Evolutionary conservation across 139 green algal genomes (phyloP).

Genomic region (Desmodesmus armatus): DNA sequence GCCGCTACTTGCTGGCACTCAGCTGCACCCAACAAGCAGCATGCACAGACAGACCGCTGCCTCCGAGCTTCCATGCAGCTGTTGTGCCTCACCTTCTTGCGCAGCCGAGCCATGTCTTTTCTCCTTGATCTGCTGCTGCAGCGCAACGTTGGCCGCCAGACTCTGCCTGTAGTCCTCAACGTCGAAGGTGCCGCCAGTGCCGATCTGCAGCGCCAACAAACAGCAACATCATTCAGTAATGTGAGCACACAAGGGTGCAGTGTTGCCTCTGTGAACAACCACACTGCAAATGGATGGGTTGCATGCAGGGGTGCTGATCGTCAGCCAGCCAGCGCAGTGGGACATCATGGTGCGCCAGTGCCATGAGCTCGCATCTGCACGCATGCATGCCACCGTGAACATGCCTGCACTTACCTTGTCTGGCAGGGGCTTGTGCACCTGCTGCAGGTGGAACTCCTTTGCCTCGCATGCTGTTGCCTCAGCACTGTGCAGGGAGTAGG

Average conservation of each 20-base stretch:
- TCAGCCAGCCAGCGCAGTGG: neutral
- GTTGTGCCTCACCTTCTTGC: neutral
- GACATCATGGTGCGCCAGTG: too few relatives aligned
- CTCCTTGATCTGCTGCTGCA: slow-evolving; percentile 8
- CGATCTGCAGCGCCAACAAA: slow-evolving; percentile 3
- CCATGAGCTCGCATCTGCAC: neutral
- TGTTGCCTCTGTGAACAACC: too few relatives aligned
- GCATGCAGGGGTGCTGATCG: too few relatives aligned
- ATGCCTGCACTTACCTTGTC: slow-evolving; percentile 15
- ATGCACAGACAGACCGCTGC: too few relatives aligned
- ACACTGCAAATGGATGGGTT: too few relatives aligned
- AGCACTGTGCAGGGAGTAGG: neutral
- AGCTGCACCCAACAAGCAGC: too few relatives aligned
- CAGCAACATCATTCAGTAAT: neutral
- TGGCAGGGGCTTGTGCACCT: neutral
- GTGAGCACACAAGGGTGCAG: too few relatives aligned
- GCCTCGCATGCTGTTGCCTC: neutral
- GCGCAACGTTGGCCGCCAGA: neutral
- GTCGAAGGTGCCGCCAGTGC: slow-evolving; percentile 11
- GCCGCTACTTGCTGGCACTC: too few relatives aligned
- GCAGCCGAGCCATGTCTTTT: neutral
- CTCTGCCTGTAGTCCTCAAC: slow-evolving; percentile 10
- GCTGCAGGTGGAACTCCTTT: slow-evolving; percentile 12
- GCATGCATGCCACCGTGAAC: neutral
- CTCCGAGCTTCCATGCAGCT: too few relatives aligned